Conservation (phyloP, 2,329 filamentous ascomycete species). For the Shiraia sp. region DNA sequence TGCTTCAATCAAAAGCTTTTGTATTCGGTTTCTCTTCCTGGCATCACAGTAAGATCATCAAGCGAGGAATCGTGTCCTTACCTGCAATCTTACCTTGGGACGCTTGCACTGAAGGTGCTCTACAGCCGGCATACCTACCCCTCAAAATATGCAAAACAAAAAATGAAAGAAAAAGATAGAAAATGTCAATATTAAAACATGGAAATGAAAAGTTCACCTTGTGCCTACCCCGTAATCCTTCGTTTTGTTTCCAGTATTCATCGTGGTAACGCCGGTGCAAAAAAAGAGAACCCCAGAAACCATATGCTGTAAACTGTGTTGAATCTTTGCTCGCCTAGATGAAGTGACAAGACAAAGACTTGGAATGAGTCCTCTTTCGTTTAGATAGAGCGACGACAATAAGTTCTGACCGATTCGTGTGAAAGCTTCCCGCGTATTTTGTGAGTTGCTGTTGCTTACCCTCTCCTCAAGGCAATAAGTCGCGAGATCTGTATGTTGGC, state of each 20-base stretch:
- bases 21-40: background rate
- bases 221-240: slow-evolving; percentile 23
- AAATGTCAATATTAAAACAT: slow-evolving; percentile 19
- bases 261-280: too few relatives aligned
- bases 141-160: slow-evolving; percentile 3
- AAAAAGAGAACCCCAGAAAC: background rate
- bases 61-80: slow-evolving; percentile 30
- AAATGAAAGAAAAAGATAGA: too few relatives aligned
- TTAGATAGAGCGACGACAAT: background rate
- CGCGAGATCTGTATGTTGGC: slow-evolving; percentile 15
- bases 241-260: background rate
- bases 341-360: too few relatives aligned
- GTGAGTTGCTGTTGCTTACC: slow-evolving; percentile 25
- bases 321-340: too few relatives aligned
- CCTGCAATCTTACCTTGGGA: slow-evolving; percentile 36
- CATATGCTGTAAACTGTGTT: background rate
- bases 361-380: too few relatives aligned
- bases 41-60: slow-evolving; percentile 32
- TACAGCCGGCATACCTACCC: slow-evolving; percentile 38
- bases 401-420: background rate
- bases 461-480: slow-evolving; percentile 12
- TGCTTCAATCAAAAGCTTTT: background rate
- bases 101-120: slow-evolving; percentile 3
- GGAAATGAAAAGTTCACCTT: slow-evolving; percentile 24
- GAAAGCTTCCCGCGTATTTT: slow-evolving; percentile 1